Conservation (phyloP, 768 basidiomycete species). For the Tricholoma furcatifolium region DNA sequence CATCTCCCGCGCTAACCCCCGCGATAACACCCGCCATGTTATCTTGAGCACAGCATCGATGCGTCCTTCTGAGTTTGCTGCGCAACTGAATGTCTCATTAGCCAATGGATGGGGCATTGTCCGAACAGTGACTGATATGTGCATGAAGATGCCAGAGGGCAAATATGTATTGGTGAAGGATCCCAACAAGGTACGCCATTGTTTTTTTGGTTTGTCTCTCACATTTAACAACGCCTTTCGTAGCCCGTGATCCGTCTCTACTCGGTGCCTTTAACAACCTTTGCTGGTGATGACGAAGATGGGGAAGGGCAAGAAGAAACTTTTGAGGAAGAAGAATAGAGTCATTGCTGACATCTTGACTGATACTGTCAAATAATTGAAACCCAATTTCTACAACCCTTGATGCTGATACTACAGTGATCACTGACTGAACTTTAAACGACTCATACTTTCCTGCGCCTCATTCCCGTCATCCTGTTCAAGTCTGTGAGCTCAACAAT, state of each 20-base stretch:
- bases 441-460: conserved; percentile 1
- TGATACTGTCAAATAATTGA: conserved; percentile 21
- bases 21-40: conserved; percentile 94
- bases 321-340: conserved; percentile 41
- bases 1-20: conserved; percentile 90
- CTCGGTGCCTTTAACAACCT: conserved; percentile 84
- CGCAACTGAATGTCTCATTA: conserved; percentile 92
- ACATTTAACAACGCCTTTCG: conserved; percentile 14
- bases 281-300: conserved; percentile 80
- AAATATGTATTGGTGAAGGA: conserved; percentile 98
- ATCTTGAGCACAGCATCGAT: conserved; percentile 93
- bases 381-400: conserved; percentile 11
- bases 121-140: conserved; percentile 89
- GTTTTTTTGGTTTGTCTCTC: background rate
- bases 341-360: conserved; percentile 14
- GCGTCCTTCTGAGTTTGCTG: conserved; percentile 92
- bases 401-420: conserved; percentile 13
- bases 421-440: conserved; percentile 13
- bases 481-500: conserved; percentile 53
- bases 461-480: conserved; percentile 10
- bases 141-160: conserved; percentile 96
- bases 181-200: conserved; percentile 82
- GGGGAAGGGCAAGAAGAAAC: conserved; percentile 24
- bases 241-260: conserved; percentile 95
- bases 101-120: conserved; percentile 99